Base-by-base conservation (phyloP, 2,329 filamentous ascomycete genomes). In the Aaosphaeria pasadenensis region DNA sequence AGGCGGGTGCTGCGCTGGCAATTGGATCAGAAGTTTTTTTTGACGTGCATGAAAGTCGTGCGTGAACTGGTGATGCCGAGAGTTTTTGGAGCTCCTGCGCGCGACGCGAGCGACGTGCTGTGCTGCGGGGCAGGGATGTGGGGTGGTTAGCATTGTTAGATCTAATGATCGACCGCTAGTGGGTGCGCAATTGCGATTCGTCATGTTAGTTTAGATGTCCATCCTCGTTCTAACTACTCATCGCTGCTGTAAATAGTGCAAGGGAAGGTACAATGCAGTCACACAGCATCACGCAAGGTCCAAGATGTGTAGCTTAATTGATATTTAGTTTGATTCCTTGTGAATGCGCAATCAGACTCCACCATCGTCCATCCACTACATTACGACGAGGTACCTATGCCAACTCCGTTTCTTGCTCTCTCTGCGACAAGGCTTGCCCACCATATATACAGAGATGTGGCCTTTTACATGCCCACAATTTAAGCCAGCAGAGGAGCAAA, bases 401-500 rank as follows among this genome's bases (percentile, higher is more conserved):
- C 39, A 43, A 44, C 38, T 44, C 49, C 30, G 57, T 24, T 52
- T 61, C 56, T 48, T 40, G 52, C 43, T 51, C 53, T 55, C 48
- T 58, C 45, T 52, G 50, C 51, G 53, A 42, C 32, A 11, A 43
- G 33, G n/a, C 43, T 33, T 42, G 40, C 46, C 49, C 40, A 52
- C 43, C 28, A 30, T 56, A 54, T 59, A 52, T 50, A 59, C 49
- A 51, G 48, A 46, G 43, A 46, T 52, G 46, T 39, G 33, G 48
- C 52, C 43, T 54, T 54, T 56, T 55, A 51, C 51, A 56, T 47
- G 51, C 48, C 43, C n/a, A 44, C 41, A 45, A n/a, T 46, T 53
- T 54, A 46, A 52, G 53, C 63, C 58, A 48, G 55, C 55, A 65
- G 58, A 64, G 60, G 59, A 55, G 33, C 56, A 60, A 54, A 50